Evolutionary conservation across 2,329 filamentous ascomycete genomes (phyloP).

Genomic region (Fusarium tricinctum): DNA sequence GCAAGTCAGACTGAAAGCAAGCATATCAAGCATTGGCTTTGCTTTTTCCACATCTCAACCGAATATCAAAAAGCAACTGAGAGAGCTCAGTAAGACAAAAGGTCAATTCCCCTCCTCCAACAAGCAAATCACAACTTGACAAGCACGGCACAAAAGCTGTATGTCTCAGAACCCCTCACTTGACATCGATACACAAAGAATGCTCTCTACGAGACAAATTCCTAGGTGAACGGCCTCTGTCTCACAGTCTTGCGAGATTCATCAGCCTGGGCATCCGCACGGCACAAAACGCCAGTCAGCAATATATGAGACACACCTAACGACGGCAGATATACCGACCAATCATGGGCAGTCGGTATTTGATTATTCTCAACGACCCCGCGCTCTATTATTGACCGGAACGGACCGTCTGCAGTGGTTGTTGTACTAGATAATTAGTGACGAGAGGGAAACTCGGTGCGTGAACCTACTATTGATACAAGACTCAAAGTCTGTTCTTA

Average conservation of each 20-base stretch:
- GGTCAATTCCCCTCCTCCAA: not conserved
- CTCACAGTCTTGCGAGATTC: not conserved
- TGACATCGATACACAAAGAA: not conserved
- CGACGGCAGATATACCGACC: slow-evolving; percentile 22
- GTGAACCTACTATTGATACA: too few relatives aligned
- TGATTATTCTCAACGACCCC: slow-evolving; percentile 11
- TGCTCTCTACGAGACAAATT: not conserved
- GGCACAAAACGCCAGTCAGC: slow-evolving; percentile 29
- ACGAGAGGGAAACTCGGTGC: not conserved
- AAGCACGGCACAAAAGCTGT: not conserved
- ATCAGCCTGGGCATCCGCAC: not conserved
- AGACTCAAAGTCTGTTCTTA: not conserved
- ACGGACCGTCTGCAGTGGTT: slow-evolving; percentile 36
- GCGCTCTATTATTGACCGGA: slow-evolving; percentile 25
- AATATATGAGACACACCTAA: slow-evolving; percentile 23
- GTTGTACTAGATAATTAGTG: slow-evolving; percentile 1
- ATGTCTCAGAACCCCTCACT: slow-evolving; percentile 38
- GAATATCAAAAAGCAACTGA: not conserved
- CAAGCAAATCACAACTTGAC: slow-evolving; percentile 13
- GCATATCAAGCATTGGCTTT: slow-evolving; percentile 1
- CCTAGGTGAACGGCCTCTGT: slow-evolving; percentile 10
- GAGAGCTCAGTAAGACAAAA: not conserved
- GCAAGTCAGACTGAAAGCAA: not conserved
- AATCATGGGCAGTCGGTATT: slow-evolving; percentile 11
- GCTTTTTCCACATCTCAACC: slow-evolving; percentile 2